Evolutionary conservation across 1,284 basidiomycete genomes (phyloP).

Genomic region (Neotropicomus parvogracilis): DNA sequence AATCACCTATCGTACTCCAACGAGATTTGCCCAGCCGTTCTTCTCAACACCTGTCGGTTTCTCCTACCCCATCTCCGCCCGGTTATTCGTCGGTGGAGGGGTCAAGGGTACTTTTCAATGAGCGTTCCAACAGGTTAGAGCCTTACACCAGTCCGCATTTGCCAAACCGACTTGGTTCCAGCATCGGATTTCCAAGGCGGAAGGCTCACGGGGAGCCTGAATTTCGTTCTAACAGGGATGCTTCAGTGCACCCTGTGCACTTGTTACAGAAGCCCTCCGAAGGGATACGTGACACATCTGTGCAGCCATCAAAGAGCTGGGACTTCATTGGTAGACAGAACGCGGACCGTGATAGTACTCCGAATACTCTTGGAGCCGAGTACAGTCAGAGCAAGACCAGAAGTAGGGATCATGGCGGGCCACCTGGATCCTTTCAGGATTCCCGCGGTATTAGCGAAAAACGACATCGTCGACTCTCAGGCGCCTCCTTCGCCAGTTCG

Average conservation of each 20-base stretch:
- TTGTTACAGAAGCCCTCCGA: constrained; percentile 46
- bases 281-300: constrained; percentile 14
- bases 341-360: constrained; percentile 19
- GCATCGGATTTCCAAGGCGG: constrained; percentile 39
- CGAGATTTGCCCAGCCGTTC: constrained; percentile 41
- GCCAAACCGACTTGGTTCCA: constrained; percentile 31
- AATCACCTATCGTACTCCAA: constrained; percentile 41
- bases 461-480: constrained; percentile 29
- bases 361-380: constrained; percentile 14
- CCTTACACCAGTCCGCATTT: constrained; percentile 53
- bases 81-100: constrained; percentile 50
- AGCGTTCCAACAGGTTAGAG: constrained; percentile 81
- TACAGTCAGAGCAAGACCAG: constrained; percentile 20
- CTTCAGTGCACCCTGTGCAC: constrained; percentile 41
- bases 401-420: constrained; percentile 17
- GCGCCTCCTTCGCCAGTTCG: constrained; percentile 29
- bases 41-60: constrained; percentile 30
- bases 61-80: constrained; percentile 39
- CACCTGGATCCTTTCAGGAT: constrained; percentile 19
- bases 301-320: constrained; percentile 19
- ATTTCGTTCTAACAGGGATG: constrained; percentile 43
- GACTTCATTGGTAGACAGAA: constrained; percentile 21
- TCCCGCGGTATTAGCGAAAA: constrained; percentile 18
- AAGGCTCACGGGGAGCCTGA: constrained; percentile 48
- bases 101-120: constrained; percentile 82